These are phyloP conservation scores for Psilocybe tampanensis DNA, from an alignment of 768 basidiomycete species.

Conservation along the genomic window DNA sequence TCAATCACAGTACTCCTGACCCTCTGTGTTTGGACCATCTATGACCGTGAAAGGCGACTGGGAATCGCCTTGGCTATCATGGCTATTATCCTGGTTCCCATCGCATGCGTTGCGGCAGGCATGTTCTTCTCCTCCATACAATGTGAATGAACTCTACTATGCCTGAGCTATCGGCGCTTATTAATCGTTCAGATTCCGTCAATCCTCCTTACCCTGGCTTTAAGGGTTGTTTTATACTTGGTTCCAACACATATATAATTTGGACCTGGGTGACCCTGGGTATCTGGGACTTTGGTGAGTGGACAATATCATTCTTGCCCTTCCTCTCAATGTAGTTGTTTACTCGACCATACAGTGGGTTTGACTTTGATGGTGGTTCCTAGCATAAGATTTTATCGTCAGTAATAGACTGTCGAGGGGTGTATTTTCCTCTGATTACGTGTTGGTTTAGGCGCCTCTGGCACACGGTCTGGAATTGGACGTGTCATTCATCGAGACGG, in stretches of 20 bases:
- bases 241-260: neutral
- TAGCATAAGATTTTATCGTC: neutral
- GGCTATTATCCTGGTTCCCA: neutral
- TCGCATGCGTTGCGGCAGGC: neutral
- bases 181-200: neutral
- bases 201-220: neutral
- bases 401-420: no score
- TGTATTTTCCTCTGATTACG: no score
- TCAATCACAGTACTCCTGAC: neutral
- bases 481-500: neutral
- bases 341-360: neutral
- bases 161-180: neutral
- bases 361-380: neutral
- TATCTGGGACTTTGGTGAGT: neutral
- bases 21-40: neutral
- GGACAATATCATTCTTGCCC: neutral
- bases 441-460: neutral
- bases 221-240: neutral
- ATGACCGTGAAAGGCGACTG: neutral
- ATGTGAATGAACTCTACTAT: neutral
- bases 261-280: neutral
- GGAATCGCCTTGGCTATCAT: neutral
- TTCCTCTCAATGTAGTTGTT: no score
- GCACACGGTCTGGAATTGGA: neutral
- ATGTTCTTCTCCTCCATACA: neutral